Conservation (phyloP, 345 rosid genomes). For the Eucalyptus brandiana region DNA sequence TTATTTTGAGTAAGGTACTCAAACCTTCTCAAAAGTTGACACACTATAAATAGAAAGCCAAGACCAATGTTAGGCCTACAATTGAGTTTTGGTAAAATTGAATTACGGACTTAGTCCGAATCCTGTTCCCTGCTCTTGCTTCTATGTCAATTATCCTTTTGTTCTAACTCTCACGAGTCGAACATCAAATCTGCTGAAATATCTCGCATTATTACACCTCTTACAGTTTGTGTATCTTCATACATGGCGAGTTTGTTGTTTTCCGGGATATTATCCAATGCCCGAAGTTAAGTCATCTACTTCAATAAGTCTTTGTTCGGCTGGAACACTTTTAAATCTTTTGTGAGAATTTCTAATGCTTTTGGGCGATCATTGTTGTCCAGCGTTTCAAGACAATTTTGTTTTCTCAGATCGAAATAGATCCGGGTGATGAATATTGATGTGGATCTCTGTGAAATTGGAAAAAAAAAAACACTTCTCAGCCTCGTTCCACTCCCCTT, state of each 20-base stretch:
- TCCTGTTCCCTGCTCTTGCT: not conserved
- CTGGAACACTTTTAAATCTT: not conserved
- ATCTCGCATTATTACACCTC: not conserved
- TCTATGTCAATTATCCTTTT: not conserved
- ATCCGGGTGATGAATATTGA: constrained; percentile 33
- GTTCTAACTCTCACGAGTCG: not conserved
- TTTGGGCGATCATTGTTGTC: not conserved
- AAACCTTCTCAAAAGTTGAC: not conserved
- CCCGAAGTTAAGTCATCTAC: not conserved
- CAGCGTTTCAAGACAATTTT: not conserved
- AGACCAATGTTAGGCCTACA: not conserved
- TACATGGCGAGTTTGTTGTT: no score
- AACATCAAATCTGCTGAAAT: not conserved
- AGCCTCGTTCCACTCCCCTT: constrained; percentile 28
- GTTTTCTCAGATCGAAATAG: constrained; percentile 53
- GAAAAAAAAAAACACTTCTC: constrained; percentile 20
- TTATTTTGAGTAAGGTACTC: not conserved
- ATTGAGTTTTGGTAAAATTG: not conserved
- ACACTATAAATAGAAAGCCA: not conserved
- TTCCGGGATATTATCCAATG: not conserved
- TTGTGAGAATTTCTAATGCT: not conserved
- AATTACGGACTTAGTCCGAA: not conserved
- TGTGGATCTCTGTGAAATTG: constrained; percentile 31
- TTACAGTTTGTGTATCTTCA: not conserved
- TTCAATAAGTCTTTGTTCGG: not conserved